Percentiles rank a stretch among this genome's conserved stretches.
Evolutionary conservation across 768 basidiomycete species (phyloP).

Genomic region (Tulasnella sp.): DNA sequence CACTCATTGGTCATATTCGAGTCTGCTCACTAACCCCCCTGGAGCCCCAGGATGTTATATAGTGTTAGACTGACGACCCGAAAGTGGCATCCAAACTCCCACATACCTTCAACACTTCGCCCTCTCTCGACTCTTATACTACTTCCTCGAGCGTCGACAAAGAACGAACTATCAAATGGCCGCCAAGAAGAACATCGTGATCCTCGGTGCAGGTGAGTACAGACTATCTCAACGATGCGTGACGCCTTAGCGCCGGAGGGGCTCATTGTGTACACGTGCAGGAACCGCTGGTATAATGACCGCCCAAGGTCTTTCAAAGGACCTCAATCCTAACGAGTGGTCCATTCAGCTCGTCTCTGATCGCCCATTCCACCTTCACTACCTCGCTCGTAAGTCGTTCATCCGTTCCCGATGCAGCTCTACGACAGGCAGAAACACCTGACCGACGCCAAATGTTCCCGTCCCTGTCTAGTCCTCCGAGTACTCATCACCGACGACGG

Average conservation of each 20-base stretch:
- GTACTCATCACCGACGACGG: conserved; percentile 43
- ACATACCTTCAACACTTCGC: too few species aligned
- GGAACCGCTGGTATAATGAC: conserved; percentile 37
- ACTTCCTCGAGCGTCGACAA: too few species aligned
- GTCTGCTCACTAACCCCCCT: neutral
- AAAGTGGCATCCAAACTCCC: too few species aligned
- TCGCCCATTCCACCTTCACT: conserved; percentile 43
- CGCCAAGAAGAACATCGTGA: conserved; percentile 34
- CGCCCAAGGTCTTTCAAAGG: conserved; percentile 43
- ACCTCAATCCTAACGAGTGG: conserved; percentile 42
- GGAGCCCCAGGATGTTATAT: neutral
- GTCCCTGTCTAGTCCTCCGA: conserved; percentile 34
- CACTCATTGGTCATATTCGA: neutral
- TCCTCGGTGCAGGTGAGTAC: conserved; percentile 47
- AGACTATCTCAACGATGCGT: neutral
- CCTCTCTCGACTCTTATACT: too few species aligned
- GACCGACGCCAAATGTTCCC: neutral
- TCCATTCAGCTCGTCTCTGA: conserved; percentile 49
- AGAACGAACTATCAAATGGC: neutral
- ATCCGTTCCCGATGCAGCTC: neutral
- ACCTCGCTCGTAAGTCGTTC: conserved; percentile 34
- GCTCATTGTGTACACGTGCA: neutral
- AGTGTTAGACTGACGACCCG: too few species aligned
- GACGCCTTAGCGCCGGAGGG: neutral
- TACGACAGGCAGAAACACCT: neutral